These are phyloP conservation scores for Quercus rubra DNA, from an alignment of 306 rosid species.

Conservation along the genomic window DNA sequence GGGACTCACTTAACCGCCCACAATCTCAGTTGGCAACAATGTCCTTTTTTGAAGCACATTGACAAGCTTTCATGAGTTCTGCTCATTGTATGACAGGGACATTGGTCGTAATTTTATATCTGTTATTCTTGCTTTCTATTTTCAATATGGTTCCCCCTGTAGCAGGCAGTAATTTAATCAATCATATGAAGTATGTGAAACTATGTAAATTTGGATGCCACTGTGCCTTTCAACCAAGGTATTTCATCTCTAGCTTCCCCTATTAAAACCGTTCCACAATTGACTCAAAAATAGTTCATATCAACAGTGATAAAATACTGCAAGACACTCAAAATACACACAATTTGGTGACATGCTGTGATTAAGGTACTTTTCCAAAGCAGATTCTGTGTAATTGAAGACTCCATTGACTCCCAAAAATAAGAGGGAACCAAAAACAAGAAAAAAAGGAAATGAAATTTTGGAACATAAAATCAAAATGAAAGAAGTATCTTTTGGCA, in stretches of 20 bases:
- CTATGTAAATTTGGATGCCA: neutral
- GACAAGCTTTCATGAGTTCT: neutral
- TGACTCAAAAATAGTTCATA: neutral
- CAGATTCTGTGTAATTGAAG: slow-evolving; percentile 9
- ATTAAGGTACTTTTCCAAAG: slow-evolving; percentile 11
- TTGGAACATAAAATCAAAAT: slow-evolving; percentile 19
- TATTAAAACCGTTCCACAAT: neutral
- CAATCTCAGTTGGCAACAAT: neutral
- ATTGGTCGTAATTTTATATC: neutral
- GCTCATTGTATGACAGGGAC: neutral
- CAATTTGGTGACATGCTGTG: slow-evolving; percentile 33
- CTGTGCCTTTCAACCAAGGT: neutral
- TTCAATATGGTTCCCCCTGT: neutral
- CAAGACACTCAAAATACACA: slow-evolving; percentile 22
- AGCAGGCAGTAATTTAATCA: neutral
- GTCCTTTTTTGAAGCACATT: neutral
- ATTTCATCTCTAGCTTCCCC: neutral
- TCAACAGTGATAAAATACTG: slow-evolving; percentile 2
- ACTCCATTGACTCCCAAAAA: slow-evolving; percentile 22
- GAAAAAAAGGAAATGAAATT: slow-evolving; percentile 2
- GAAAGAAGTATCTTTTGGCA: slow-evolving; percentile 6
- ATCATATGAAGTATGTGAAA: neutral
- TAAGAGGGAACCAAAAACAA: slow-evolving; percentile 8
- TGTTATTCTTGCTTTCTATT: neutral
- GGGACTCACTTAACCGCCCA: neutral